Evolutionary conservation across 805 yeast species (phyloP).

Genomic region (Yarrowia sp.): DNA sequence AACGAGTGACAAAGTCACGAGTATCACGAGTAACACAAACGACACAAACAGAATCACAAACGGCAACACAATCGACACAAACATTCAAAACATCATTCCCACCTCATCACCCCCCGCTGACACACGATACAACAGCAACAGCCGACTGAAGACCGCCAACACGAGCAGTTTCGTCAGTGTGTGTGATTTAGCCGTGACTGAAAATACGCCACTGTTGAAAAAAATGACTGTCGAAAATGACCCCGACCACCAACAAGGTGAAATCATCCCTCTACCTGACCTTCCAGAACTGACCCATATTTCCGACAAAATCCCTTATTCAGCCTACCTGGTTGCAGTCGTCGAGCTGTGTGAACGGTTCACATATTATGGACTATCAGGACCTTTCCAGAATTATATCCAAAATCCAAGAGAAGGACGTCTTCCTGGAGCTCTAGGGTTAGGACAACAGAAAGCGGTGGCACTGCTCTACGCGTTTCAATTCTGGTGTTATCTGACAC

Average conservation of each 20-base stretch:
- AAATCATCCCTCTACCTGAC: neutral
- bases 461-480: constrained; percentile 73
- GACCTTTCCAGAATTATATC: constrained; percentile 78
- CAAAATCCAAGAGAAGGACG: constrained; percentile 40
- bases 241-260: neutral
- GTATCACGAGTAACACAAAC: too few relatives aligned
- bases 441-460: constrained; percentile 63
- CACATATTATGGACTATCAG: constrained; percentile 73
- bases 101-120: neutral
- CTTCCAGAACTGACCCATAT: constrained; percentile 40
- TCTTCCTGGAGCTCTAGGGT: constrained; percentile 54
- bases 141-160: neutral
- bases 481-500: constrained; percentile 78
- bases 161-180: neutral
- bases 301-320: constrained; percentile 49
- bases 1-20: neutral
- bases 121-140: neutral
- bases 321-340: constrained; percentile 61
- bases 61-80: neutral
- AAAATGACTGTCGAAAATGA: neutral
- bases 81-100: neutral
- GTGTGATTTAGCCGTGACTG: neutral
- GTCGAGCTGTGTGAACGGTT: constrained; percentile 82
- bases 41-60: neutral
- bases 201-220: neutral